Evolutionary conservation across 73 alveolate genomes (phyloP).

Genomic region (Uronychia binucleata): DNA sequence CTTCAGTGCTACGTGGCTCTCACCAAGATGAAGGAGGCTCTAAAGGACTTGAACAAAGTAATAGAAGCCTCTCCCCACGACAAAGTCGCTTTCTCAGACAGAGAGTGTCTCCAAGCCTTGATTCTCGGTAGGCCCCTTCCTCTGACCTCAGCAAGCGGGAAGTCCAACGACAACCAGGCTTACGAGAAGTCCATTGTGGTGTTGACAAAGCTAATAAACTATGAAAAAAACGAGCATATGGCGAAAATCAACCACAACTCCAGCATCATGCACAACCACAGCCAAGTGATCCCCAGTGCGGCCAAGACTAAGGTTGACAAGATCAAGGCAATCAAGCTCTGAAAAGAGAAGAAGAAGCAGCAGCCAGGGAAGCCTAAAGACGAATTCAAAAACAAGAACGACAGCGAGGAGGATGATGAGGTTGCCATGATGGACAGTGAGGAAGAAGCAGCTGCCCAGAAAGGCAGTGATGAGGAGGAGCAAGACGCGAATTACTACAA

Average conservation of each 20-base stretch:
- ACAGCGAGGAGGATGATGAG: slow-evolving; percentile 55
- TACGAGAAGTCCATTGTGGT: slow-evolving; percentile 49
- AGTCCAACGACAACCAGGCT: not conserved
- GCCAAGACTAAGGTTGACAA: slow-evolving; percentile 57
- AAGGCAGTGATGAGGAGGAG: slow-evolving; percentile 40
- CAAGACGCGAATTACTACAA: slow-evolving; percentile 49
- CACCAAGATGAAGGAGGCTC: slow-evolving; percentile 49
- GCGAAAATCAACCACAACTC: slow-evolving; percentile 49
- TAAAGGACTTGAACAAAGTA: slow-evolving; percentile 60
- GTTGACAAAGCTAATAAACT: slow-evolving; percentile 55
- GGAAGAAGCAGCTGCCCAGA: slow-evolving; percentile 9
- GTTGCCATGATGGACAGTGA: slow-evolving; percentile 29
- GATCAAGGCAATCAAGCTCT: slow-evolving; percentile 34
- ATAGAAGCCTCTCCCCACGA: slow-evolving; percentile 68
- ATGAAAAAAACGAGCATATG: slow-evolving; percentile 55
- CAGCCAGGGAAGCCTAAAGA: slow-evolving; percentile 19
- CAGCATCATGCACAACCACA: slow-evolving; percentile 50
- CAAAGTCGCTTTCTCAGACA: slow-evolving; percentile 63
- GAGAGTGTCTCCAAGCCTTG: slow-evolving; percentile 56
- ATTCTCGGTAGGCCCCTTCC: too few species aligned
- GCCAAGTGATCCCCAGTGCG: slow-evolving; percentile 64
- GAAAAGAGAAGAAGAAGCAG: slow-evolving; percentile 44
- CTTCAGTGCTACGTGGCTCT: slow-evolving; percentile 63
- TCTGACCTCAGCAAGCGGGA: slow-evolving; percentile 1
- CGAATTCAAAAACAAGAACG: slow-evolving; percentile 12